phyloP scores from a whole-genome alignment of 306 rosid species.

The Rosa multiflora region DNA sequence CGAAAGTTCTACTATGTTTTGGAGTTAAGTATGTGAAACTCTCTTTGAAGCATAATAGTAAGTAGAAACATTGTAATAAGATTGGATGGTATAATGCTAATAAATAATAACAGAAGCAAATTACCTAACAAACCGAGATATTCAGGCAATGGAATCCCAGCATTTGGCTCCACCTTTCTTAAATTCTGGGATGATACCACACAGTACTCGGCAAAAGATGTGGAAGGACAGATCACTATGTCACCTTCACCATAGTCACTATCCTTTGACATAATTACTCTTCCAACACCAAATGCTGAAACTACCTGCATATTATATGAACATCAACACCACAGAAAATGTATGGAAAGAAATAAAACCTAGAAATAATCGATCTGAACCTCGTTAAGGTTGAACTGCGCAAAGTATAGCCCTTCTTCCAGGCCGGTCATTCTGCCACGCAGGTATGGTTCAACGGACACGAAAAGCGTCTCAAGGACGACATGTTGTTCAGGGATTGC shows the following conservation, averaged over 20 bases:
- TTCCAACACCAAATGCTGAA: conserved; percentile 34
- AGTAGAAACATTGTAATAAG: not conserved
- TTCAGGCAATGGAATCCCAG: conserved; percentile 48
- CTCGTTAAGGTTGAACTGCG: conserved; percentile 38
- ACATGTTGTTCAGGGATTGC: conserved; percentile 48
- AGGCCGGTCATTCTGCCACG: conserved; percentile 47
- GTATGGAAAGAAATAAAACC: not conserved
- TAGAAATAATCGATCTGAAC: conserved; percentile 5
- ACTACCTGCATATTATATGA: conserved; percentile 32
- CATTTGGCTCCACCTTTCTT: conserved; percentile 36
- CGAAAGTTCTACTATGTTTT: not conserved
- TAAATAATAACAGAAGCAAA: not conserved
- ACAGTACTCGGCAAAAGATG: conserved; percentile 41
- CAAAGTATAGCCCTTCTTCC: conserved; percentile 38
- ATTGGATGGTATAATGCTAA: not conserved
- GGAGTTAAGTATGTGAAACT: not conserved
- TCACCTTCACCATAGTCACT: conserved; percentile 42
- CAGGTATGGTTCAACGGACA: conserved; percentile 56
- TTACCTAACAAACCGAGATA: conserved; percentile 48
- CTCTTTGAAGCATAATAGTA: too few species aligned
- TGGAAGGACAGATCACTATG: conserved; percentile 20
- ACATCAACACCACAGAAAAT: not conserved
- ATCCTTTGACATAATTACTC: conserved; percentile 44
- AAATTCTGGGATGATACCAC: conserved; percentile 24
- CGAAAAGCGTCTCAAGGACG: conserved; percentile 33